Conservation (phyloP, 192 early-diverging fungal genomes). For the Coemansia biformis region DNA sequence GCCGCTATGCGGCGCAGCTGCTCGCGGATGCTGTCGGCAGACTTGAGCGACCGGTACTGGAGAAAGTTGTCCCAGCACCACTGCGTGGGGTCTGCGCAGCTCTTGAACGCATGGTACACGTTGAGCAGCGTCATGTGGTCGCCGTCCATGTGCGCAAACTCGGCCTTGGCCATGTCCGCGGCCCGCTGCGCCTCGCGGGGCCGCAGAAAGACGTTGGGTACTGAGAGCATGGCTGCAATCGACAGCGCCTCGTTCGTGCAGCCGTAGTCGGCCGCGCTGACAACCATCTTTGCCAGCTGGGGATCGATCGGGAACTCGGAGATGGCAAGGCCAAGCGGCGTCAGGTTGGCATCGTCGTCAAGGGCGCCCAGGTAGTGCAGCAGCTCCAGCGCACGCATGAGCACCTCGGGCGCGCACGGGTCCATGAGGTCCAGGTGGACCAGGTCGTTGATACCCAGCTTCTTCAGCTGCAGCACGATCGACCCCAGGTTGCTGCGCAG, state of each 20-base stretch:
- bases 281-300: constrained; percentile 89
- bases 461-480: constrained; percentile 97
- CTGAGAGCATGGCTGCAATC: constrained; percentile 88
- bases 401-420: constrained; percentile 94
- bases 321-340: constrained; percentile 75
- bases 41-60: constrained; percentile 81
- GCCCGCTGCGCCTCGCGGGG: constrained; percentile 81
- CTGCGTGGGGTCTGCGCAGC: constrained; percentile 58
- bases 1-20: constrained; percentile 85
- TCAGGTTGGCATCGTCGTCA: constrained; percentile 93
- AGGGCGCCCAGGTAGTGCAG: constrained; percentile 92
- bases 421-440: constrained; percentile 99
- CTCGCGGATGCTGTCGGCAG: constrained; percentile 85
- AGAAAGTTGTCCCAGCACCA: constrained; percentile 96
- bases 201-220: constrained; percentile 88
- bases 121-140: constrained; percentile 97
- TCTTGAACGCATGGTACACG: constrained; percentile 87
- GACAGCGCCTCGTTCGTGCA: constrained; percentile 94
- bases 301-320: constrained; percentile 98
- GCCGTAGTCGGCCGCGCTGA: constrained; percentile 72
- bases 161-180: constrained; percentile 85
- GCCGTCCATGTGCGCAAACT: constrained; percentile 92
- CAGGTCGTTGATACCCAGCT: constrained; percentile 93
- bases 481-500: constrained; percentile 91
- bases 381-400: constrained; percentile 96